Conservation (phyloP, 2,329 filamentous ascomycete species). For the Colletotrichum sublineola region DNA sequence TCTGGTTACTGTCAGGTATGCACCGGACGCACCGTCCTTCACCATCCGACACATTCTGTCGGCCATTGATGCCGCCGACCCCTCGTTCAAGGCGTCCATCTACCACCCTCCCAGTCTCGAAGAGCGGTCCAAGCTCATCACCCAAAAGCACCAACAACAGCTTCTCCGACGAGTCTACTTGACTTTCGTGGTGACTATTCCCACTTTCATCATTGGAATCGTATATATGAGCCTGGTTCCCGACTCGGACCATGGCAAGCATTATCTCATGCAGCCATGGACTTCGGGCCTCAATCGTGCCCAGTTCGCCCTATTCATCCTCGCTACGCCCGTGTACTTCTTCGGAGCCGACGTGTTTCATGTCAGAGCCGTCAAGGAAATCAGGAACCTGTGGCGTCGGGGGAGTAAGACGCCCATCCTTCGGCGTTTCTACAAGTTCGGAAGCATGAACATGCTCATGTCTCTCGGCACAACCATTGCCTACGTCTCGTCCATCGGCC, state of each 20-base stretch:
- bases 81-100: slow-evolving; percentile 75
- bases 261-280: slow-evolving; percentile 79
- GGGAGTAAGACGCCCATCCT: slow-evolving; percentile 80
- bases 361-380: slow-evolving; percentile 80
- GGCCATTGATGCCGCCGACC: slow-evolving; percentile 75
- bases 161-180: slow-evolving; percentile 79
- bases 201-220: slow-evolving; percentile 88
- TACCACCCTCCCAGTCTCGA: slow-evolving; percentile 87
- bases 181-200: slow-evolving; percentile 78
- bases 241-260: slow-evolving; percentile 66
- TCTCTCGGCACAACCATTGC: slow-evolving; percentile 90
- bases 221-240: slow-evolving; percentile 90
- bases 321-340: slow-evolving; percentile 90
- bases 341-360: slow-evolving; percentile 91
- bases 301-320: slow-evolving; percentile 83
- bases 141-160: slow-evolving; percentile 75
- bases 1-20: slow-evolving; percentile 78
- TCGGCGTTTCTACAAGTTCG: slow-evolving; percentile 89
- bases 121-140: slow-evolving; percentile 81
- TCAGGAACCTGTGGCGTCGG: slow-evolving; percentile 81
- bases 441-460: slow-evolving; percentile 96
- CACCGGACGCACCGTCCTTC: slow-evolving; percentile 74
- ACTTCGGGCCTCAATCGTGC: slow-evolving; percentile 79
- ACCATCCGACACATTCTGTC: slow-evolving; percentile 82
- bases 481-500: slow-evolving; percentile 84